Conservation (phyloP, 2,329 filamentous ascomycete species). For the Chaetomiaceae sp. region DNA sequence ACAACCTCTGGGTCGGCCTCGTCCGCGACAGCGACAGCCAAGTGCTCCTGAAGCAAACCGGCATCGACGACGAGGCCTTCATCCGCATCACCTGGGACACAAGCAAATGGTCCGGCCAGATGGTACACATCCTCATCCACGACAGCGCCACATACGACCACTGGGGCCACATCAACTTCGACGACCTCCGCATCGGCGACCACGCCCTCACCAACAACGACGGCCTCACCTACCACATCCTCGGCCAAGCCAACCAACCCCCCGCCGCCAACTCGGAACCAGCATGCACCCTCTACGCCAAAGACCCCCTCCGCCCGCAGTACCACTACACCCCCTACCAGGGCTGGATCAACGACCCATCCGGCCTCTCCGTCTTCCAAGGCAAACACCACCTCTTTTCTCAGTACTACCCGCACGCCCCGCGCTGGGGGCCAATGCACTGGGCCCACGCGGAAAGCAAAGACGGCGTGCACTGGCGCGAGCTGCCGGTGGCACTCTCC, state of each 20-base stretch:
- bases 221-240: constrained; percentile 27
- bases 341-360: constrained; percentile 31
- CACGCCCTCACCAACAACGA: constrained; percentile 25
- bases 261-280: constrained; percentile 4
- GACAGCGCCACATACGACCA: constrained; percentile 24
- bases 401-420: constrained; percentile 26
- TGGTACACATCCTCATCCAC: constrained; percentile 19
- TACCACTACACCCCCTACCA: constrained; percentile 30
- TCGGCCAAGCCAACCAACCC: constrained; percentile 31
- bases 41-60: constrained; percentile 30
- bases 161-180: constrained; percentile 30
- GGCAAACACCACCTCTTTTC: constrained; percentile 29
- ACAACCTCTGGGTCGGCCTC: constrained; percentile 30
- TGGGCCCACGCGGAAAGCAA: constrained; percentile 27
- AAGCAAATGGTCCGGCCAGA: constrained; percentile 27
- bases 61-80: constrained; percentile 30
- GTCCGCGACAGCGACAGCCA: constrained; percentile 26
- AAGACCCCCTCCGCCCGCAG: constrained; percentile 27
- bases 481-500: constrained; percentile 24
- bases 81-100: constrained; percentile 32
- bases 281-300: constrained; percentile 25
- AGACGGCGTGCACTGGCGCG: constrained; percentile 28
- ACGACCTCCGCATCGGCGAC: constrained; percentile 30
- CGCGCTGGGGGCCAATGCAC: constrained; percentile 28
- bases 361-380: constrained; percentile 25